Conservation (phyloP, 2,329 filamentous ascomycete species). For the Fusarium cicatricum region DNA sequence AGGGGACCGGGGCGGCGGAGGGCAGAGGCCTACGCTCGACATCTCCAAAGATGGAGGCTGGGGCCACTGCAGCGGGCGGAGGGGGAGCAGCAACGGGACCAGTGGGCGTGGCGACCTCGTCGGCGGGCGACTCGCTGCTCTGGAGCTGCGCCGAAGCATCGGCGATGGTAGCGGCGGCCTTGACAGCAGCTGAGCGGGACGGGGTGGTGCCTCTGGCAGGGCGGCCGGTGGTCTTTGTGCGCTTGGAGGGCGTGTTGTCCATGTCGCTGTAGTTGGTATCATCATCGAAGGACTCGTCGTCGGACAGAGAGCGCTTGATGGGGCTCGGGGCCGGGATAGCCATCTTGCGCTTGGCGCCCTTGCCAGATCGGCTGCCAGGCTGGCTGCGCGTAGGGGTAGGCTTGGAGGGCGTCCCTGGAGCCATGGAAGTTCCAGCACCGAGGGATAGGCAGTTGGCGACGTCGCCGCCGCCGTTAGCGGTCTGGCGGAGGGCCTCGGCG, state of each 20-base stretch:
- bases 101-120: slow-evolving; percentile 22
- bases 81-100: neutral
- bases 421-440: slow-evolving; percentile 35
- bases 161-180: slow-evolving; percentile 48
- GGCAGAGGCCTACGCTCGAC: slow-evolving; percentile 27
- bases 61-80: slow-evolving; percentile 2
- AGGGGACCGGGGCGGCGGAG: slow-evolving; percentile 2
- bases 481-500: slow-evolving; percentile 56
- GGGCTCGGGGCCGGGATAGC: slow-evolving; percentile 11
- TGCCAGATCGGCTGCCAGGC: slow-evolving; percentile 38
- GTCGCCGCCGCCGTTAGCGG: slow-evolving; percentile 55
- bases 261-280: slow-evolving; percentile 44
- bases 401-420: slow-evolving; percentile 45
- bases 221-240: slow-evolving; percentile 37
- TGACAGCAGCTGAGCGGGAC: slow-evolving; percentile 45
- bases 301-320: slow-evolving; percentile 41
- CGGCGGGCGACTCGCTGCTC: slow-evolving; percentile 42
- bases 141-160: slow-evolving; percentile 40
- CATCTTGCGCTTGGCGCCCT: slow-evolving; percentile 41
- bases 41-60: slow-evolving; percentile 35
- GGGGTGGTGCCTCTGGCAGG: slow-evolving; percentile 38
- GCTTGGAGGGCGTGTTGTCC: slow-evolving; percentile 51
- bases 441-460: slow-evolving; percentile 52
- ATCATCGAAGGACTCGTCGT: slow-evolving; percentile 42
- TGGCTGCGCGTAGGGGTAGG: slow-evolving; percentile 29